Evolutionary conservation across 2,329 filamentous ascomycete genomes (phyloP).

Genomic region (Mycogone perniciosa): DNA sequence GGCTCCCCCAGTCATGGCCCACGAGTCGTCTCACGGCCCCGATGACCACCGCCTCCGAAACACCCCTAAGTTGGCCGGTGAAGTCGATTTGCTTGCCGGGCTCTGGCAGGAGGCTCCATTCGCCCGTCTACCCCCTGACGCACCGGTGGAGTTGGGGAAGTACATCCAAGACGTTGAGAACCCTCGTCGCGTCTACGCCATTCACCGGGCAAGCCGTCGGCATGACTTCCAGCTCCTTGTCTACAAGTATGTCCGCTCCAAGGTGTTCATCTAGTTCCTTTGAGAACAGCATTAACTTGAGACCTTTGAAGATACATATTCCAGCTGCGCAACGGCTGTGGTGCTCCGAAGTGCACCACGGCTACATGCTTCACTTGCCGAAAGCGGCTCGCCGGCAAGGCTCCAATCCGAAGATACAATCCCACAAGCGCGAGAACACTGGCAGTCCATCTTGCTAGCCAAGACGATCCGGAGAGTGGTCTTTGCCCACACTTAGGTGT

Average conservation of each 20-base stretch:
- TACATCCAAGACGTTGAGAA: conserved; percentile 54
- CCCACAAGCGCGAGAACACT: conserved; percentile 74
- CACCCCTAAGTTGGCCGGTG: conserved; percentile 23
- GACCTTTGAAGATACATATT: conserved; percentile 56
- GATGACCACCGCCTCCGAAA: conserved; percentile 10
- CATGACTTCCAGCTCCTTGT: conserved; percentile 62
- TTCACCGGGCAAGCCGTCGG: conserved; percentile 54
- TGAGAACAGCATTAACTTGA: not conserved
- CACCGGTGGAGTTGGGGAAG: conserved; percentile 50
- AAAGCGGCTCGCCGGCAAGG: conserved; percentile 57
- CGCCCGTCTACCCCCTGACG: conserved; percentile 52
- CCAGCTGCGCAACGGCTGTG: conserved; percentile 79
- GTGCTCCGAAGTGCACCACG: conserved; percentile 59
- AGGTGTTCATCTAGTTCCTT: not conserved
- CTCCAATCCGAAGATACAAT: conserved; percentile 71
- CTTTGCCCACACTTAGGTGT: conserved; percentile 53
- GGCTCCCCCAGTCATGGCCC: conserved; percentile 11
- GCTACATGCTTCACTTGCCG: conserved; percentile 77
- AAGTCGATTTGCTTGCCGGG: conserved; percentile 46
- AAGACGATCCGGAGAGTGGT: conserved; percentile 66
- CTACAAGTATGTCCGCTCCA: conserved; percentile 46
- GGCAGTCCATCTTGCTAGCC: conserved; percentile 72
- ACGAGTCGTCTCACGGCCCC: conserved; percentile 8
- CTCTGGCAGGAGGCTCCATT: conserved; percentile 59
- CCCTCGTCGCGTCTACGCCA: conserved; percentile 53